phyloP scores from a whole-genome alignment of 2,329 filamentous ascomycete species.

The Venturia carpophila region DNA sequence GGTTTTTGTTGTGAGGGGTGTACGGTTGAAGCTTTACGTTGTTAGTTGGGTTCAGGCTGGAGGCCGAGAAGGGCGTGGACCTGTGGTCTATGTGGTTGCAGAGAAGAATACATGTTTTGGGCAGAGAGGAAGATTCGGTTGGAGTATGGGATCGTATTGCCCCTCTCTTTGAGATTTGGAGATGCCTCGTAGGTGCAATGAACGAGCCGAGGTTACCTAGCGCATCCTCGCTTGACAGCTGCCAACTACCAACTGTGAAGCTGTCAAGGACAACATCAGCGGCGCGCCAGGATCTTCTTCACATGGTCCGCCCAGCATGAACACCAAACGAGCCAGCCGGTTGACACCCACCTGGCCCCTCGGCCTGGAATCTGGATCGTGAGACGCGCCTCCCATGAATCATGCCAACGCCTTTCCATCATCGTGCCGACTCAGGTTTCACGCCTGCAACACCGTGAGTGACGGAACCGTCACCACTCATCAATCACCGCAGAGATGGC shows the following conservation, averaged over 20 bases:
- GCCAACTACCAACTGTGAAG: no score
- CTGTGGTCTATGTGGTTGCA: constrained; percentile 10
- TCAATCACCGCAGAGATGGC: no score
- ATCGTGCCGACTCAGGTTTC: background rate
- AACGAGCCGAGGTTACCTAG: no score
- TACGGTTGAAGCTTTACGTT: background rate
- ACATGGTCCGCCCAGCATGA: no score
- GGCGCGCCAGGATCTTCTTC: background rate
- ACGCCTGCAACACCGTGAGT: background rate
- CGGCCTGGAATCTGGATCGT: no score
- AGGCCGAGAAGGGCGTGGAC: background rate
- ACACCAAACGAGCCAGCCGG: no score
- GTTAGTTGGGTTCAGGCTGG: background rate
- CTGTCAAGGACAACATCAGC: background rate
- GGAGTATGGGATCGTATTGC: background rate
- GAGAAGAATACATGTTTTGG: background rate
- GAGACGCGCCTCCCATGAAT: background rate
- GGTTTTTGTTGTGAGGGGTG: background rate
- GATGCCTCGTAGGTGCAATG: no score
- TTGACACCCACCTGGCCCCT: no score
- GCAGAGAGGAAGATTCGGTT: background rate
- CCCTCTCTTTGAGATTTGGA: background rate
- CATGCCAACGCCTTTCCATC: background rate
- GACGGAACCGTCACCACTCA: no score
- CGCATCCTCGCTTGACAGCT: background rate